A percentile compares a stretch with the other conserved stretches of the same genome.
These are phyloP conservation scores for Ophiostoma novo-ulmi DNA, from an alignment of 2,329 filamentous ascomycete genomes.

Conservation along the genomic window DNA sequence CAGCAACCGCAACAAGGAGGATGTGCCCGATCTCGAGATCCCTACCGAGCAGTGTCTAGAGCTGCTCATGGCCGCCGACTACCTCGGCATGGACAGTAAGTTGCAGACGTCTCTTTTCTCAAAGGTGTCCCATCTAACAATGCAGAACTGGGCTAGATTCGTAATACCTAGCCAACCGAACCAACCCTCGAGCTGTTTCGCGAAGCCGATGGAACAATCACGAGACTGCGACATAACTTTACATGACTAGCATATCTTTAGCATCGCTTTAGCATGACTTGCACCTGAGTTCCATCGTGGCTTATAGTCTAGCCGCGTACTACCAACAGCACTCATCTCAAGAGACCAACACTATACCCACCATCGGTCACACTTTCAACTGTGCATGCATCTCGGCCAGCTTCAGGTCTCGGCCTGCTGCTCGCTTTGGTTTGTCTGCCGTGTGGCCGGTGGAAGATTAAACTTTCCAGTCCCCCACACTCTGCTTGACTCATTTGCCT, in stretches of 20 bases:
- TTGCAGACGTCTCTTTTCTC: neutral
- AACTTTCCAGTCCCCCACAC: conserved; percentile 40
- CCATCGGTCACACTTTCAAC: conserved; percentile 33
- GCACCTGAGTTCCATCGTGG: neutral
- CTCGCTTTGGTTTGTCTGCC: conserved; percentile 40
- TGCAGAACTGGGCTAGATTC: conserved; percentile 1
- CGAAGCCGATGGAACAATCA: conserved; percentile 1
- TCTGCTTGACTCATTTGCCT: conserved; percentile 41
- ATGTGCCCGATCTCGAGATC: conserved; percentile 76
- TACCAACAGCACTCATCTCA: neutral
- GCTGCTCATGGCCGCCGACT: conserved; percentile 72
- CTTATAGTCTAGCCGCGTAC: neutral
- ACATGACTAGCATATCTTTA: too few relatives aligned
- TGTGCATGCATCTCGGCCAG: conserved; percentile 24
- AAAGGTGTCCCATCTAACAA: neutral
- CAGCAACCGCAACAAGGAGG: conserved; percentile 62
- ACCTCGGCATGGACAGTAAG: conserved; percentile 62
- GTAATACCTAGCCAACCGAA: neutral
- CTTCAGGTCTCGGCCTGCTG: conserved; percentile 23
- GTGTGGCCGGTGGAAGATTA: conserved; percentile 43
- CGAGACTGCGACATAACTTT: neutral
- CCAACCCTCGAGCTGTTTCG: neutral
- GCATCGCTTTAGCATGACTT: neutral
- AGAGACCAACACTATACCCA: neutral
- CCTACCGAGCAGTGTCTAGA: conserved; percentile 74